Base-by-base conservation (phyloP, 768 basidiomycete species). In the Termitomyces sp. region DNA sequence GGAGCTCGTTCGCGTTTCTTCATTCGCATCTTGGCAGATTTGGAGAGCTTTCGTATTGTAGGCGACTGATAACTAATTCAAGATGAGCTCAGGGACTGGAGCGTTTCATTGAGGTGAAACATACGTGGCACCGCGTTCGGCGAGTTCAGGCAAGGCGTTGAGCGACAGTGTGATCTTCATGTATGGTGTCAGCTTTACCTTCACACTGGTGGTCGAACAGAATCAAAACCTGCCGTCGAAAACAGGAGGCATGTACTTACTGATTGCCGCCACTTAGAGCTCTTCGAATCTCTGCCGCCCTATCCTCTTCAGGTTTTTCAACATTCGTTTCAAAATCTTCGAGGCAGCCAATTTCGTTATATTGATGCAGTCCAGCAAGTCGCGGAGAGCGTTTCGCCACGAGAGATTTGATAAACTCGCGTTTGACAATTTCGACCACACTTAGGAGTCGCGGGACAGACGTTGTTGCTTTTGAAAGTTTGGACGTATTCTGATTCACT, bases 351-450 rank as follows among this genome's bases (percentile, higher is more conserved):
- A 92, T 73, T 58, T 89, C 81, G 64, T 92, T 93, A 74, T 92
- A 92, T 69, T 93, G 91, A 68, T 91, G 83, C 38, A 93, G 72
- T 3, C 91, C 91, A 4, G 72, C 70, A 32, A 76, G 69, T 48
- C 77, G 75, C n/a, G 72, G 70, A 2, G 77, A 78, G 40, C 67
- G 71, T 12, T 73, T 80, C 20, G 71, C 65, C 46, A 80, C 80
- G 6, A 88, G 74, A 15, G 69, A 70, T 59, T 85, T 85, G 57
- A 91, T 63, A 68, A 86, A 93, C 69, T 93, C 89, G 32, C 93
- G 83, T 68, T 94, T 94, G 67, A 93, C 83, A 59, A 94, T 91
- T 72, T 96, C 93, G 0, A 86, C 86, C 4, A 92, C 88, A 0
- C 87, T 85, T 42, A 95, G 77, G 8, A 96, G 79, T 0, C 88